Evolutionary conservation across 1,284 basidiomycete genomes (phyloP), one percentile per base, ranked within the genome.

Genomic region (Meira nashicola): DNA sequence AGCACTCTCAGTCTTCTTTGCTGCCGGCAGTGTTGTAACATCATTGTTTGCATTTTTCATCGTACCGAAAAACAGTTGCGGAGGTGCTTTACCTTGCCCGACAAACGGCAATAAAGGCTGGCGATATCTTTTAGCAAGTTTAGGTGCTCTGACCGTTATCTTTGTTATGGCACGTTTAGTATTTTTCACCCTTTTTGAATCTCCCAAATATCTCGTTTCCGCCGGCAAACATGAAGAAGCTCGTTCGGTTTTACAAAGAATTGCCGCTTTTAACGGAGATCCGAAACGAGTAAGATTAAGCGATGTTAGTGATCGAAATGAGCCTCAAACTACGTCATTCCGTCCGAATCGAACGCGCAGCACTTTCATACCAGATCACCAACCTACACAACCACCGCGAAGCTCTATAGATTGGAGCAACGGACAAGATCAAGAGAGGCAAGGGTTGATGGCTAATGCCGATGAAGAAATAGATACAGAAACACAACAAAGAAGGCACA

Each of bases 111-210:
- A 54, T 54, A 52, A 39, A 38, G 33, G 57, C 53, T 72, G 69
- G 71, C 57, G 74, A 5, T 65, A 59, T 52, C 41, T 70, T 33
- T 54, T 73, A 12, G 61, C 59, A 1, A 48, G 62, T 11, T 50
- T 73, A 0, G 53, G 56, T 25, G 17, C 33, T 23, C 37, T 56
- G 39, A 96, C 92, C 14, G 80, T 93, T 14, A 78, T 82, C 1
- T 94, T 96, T 86, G 92, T 92, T 73, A 75, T 89, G 21, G 57
- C 59, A 2, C 88, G 93, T 15, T 89, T 94, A 64, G 81, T 89
- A 9, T 87, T 96, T 78, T 95, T 97, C 83, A 85, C 86, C 9
- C 81, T 98, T 15, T 87, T 94, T 76, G 94, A 98, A 80, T 94
- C 91, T 0, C 92, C 94, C 6, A 76, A 76, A 54, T 77, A 64